Evolutionary conservation across 495 filamentous ascomycete species (phyloP), one percentile per base, ranked within the genome.

Genomic region (Neurospora hispaniola): DNA sequence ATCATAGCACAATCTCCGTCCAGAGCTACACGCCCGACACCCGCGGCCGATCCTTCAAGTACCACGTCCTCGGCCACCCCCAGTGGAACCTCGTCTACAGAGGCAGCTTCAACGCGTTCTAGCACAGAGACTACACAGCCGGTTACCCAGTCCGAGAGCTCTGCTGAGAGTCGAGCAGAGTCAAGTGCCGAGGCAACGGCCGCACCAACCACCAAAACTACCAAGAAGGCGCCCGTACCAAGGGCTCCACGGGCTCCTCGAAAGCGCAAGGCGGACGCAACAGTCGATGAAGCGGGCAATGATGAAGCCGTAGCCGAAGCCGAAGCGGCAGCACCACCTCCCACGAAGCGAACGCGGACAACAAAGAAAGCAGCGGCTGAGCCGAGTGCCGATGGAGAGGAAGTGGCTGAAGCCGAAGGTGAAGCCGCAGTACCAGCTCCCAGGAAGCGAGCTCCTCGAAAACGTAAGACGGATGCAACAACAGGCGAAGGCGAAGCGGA

Each of bases 371-470:
- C 66, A 10, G 74, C 72, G n/a, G 39, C 74, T 8, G 43, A 72
- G 31, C 70, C 74, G 4, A 69, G 70, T 23, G 74, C 72, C n/a
- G 71, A 75, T 18, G 75, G 73, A 14, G 62, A 77, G 18, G 54
- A 70, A 62, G 70, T 68, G 11, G 68, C 71, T 20, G 23, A 62
- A 31, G 44, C 71, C 7, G 73, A 76, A 31, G 23, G 2, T 16
- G 40, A 71, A 46, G 41, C 68, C 2, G 71, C 73, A n/a, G 54
- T 71, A 7, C 68, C 75, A 10, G 40, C 69, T 11, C 23, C 70
- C 20, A 39, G 71, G 39, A 78, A 71, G 35, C 74, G 73, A 43
- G 40, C 43, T 62, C 54, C 48, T 1, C 75, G 73, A 44, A 81
- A 79, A 70, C 74, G 74, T 42, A 78, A 71, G 8, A 20, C 73